Percentiles rank a stretch among this genome's conserved stretches.
These are phyloP conservation scores for Hibiscus trionum DNA, from an alignment of 345 rosid genomes.

Conservation along the genomic window DNA sequence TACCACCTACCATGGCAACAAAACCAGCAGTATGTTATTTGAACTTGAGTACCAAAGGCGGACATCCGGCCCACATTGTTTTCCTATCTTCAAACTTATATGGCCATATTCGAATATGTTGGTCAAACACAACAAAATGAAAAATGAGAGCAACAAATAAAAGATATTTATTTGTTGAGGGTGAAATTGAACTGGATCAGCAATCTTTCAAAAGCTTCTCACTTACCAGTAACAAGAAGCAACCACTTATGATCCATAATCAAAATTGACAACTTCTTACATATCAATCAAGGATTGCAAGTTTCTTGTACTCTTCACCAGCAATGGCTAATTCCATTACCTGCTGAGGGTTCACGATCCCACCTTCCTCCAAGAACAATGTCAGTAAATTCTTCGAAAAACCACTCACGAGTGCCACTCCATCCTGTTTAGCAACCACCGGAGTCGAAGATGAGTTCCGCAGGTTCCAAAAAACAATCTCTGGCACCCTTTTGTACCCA, in stretches of 20 bases:
- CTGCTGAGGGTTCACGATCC: conserved; percentile 8
- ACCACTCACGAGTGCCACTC: conserved; percentile 20
- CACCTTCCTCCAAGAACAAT: conserved; percentile 19
- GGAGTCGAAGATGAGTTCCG: background rate
- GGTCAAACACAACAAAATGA: too few species aligned
- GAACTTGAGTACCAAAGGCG: too few species aligned
- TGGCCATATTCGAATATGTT: too few species aligned
- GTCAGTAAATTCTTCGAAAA: conserved; percentile 21
- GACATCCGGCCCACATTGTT: too few species aligned
- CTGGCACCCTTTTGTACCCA: conserved; percentile 9
- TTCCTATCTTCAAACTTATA: too few species aligned
- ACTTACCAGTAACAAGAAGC: background rate
- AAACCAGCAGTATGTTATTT: conserved; percentile 10
- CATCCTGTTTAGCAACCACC: background rate
- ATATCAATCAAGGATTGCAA: conserved; percentile 8
- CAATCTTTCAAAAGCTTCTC: background rate
- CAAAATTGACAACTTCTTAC: background rate
- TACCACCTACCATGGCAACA: conserved; percentile 16
- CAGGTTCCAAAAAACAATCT: conserved; percentile 23
- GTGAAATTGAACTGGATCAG: background rate
- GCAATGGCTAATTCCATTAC: conserved; percentile 16
- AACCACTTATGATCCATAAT: background rate
- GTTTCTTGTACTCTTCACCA: conserved; percentile 9
- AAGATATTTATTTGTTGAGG: too few species aligned
- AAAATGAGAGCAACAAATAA: too few species aligned